Conservation (phyloP, 345 rosid genomes). For the Acer yangbiense region DNA sequence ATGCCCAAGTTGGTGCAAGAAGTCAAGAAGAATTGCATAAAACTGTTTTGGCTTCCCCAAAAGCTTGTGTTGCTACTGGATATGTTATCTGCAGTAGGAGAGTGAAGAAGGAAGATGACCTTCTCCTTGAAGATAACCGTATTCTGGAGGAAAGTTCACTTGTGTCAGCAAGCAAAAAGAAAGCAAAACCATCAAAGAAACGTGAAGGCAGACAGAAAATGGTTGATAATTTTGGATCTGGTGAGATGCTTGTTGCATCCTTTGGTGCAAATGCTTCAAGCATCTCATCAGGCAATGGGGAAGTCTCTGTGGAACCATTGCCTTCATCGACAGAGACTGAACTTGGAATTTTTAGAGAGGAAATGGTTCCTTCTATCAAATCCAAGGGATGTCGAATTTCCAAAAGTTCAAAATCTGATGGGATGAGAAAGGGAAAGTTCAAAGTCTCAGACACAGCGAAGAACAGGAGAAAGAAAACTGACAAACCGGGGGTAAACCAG, state of each 20-base stretch:
- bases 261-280: slow-evolving; percentile 34
- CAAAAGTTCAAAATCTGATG: slow-evolving; percentile 47
- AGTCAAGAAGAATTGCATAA: slow-evolving; percentile 41
- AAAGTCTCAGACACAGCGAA: slow-evolving; percentile 43
- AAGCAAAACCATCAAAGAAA: slow-evolving; percentile 49
- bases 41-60: slow-evolving; percentile 41
- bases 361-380: slow-evolving; percentile 37
- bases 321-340: slow-evolving; percentile 32
- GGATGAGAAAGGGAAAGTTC: slow-evolving; percentile 48
- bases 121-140: slow-evolving; percentile 28
- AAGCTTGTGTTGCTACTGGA: slow-evolving; percentile 28
- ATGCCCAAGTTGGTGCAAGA: slow-evolving; percentile 43
- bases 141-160: slow-evolving; percentile 35
- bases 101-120: slow-evolving; percentile 56
- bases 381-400: slow-evolving; percentile 31
- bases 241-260: slow-evolving; percentile 30
- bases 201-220: slow-evolving; percentile 30
- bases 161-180: slow-evolving; percentile 29
- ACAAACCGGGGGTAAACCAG: slow-evolving; percentile 35
- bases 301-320: slow-evolving; percentile 24
- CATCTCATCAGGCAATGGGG: slow-evolving; percentile 32
- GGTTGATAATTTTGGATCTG: slow-evolving; percentile 22
- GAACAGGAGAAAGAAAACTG: slow-evolving; percentile 44
- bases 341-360: slow-evolving; percentile 30
- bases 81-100: slow-evolving; percentile 34